phyloP scores from a whole-genome alignment of 371 early-diverging fungal species.

The Rhizomucor miehei region DNA sequence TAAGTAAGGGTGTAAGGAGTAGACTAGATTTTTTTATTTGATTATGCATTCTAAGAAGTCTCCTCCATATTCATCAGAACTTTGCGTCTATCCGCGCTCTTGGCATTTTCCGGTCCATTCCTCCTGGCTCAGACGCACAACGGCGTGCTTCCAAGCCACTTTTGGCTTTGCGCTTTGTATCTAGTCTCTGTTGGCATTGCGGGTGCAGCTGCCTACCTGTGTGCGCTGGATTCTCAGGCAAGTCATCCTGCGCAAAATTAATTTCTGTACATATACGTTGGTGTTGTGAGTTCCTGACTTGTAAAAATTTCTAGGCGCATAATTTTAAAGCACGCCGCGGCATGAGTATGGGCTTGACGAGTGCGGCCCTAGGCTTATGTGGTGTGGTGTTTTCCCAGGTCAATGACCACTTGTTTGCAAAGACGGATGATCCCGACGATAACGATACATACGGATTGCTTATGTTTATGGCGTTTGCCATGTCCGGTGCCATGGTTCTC shows the following conservation, averaged over 20 bases:
- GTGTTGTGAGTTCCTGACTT: too few relatives aligned
- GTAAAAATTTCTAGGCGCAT: slow-evolving; percentile 30
- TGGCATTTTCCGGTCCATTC: slow-evolving; percentile 33
- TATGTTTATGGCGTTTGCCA: slow-evolving; percentile 28
- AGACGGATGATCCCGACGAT: slow-evolving; percentile 14
- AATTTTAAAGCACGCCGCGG: slow-evolving; percentile 44
- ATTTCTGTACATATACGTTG: too few relatives aligned
- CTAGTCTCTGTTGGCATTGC: slow-evolving; percentile 27
- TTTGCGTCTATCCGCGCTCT: slow-evolving; percentile 26
- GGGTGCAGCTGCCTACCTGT: slow-evolving; percentile 42
- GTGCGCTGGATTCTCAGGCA: slow-evolving; percentile 47
- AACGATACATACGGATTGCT: slow-evolving; percentile 29
- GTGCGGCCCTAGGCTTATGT: slow-evolving; percentile 36
- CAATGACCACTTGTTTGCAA: slow-evolving; percentile 35
- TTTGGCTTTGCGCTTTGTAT: slow-evolving; percentile 34
- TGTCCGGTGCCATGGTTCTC: slow-evolving; percentile 21
- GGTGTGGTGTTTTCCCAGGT: slow-evolving; percentile 47
- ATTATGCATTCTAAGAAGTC: neutral
- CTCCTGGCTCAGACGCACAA: slow-evolving; percentile 41
- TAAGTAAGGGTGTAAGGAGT: slow-evolving; percentile 3
- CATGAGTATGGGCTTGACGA: slow-evolving; percentile 41
- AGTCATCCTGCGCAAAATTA: slow-evolving; percentile 2
- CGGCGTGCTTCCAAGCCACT: slow-evolving; percentile 27
- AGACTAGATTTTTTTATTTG: slow-evolving; percentile 1
- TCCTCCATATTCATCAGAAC: slow-evolving; percentile 12